phyloP scores from a whole-genome alignment of 2,329 filamentous ascomycete species.

The Arachnomyces sp. region DNA sequence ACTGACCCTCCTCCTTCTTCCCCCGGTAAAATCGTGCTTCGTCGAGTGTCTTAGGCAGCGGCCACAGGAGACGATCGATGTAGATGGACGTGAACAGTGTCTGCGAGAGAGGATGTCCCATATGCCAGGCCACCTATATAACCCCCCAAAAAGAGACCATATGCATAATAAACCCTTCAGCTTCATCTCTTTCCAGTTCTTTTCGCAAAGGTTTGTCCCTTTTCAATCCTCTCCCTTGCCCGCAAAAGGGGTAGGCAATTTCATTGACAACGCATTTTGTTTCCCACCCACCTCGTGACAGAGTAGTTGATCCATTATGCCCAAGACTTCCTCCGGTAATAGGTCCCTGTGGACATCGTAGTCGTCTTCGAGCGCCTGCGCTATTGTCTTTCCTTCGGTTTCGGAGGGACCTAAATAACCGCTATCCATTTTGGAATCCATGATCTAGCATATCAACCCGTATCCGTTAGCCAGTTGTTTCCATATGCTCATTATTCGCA shows the following conservation, averaged over 20 bases:
- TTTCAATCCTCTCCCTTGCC: slow-evolving; percentile 1
- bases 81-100: slow-evolving; percentile 91
- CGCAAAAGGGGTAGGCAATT: neutral
- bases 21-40: slow-evolving; percentile 53
- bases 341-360: slow-evolving; percentile 65
- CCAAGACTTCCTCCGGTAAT: slow-evolving; percentile 70
- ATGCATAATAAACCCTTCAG: neutral
- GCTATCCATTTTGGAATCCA: slow-evolving; percentile 99
- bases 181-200: slow-evolving; percentile 2
- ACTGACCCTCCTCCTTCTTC: slow-evolving; percentile 14
- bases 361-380: slow-evolving; percentile 62
- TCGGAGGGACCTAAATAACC: slow-evolving; percentile 72
- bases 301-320: slow-evolving; percentile 87
- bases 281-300: slow-evolving; percentile 64
- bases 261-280: too few relatives aligned
- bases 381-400: slow-evolving; percentile 11
- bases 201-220: slow-evolving; percentile 3
- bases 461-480: too few relatives aligned
- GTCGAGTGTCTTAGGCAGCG: slow-evolving; percentile 54
- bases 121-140: slow-evolving; percentile 82
- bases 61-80: slow-evolving; percentile 71
- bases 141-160: neutral
- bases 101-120: slow-evolving; percentile 90
- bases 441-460: slow-evolving; percentile 56
- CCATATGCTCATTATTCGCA: neutral